Evolutionary conservation across 331 rosid genomes (phyloP), one percentile per base, ranked within the genome.

Genomic region (Malus hybrid): DNA sequence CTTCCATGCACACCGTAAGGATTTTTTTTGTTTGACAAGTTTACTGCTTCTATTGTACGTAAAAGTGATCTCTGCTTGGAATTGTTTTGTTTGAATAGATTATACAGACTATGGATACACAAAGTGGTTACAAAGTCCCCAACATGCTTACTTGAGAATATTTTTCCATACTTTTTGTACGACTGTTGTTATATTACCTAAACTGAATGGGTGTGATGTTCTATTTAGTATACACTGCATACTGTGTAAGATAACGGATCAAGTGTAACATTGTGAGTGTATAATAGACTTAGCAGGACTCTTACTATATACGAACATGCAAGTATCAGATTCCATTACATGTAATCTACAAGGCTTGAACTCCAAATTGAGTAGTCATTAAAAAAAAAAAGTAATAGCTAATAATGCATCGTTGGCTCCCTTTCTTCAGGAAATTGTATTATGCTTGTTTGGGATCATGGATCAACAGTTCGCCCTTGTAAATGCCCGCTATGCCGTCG

Each of bases 401-500:
- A 20, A 32, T 39, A 42, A 64, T 27, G 56, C 54, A 20, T 75
- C 69, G 12, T 50, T 70, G 69, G 33, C 60, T 67, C 67, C 61
- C 50, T 28, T 46, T 75, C 42, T 70, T 56, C 81, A 91, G 95
- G 90, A 24, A 86, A 67, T 67, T 94, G 98, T 75, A 91, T 94
- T 15, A 84, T 90, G 89, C 89, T 81, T 6, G 95, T 90, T 6
- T 91, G 96, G 97, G 76, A 80, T 28, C 87, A 90, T 75, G 90
- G 88, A 80, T 82, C 97, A 6, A 59, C 75, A 15, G 22, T 86
- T 5, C 84, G 83, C 5, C 90, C 95, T 0, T 90, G 97, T 77
- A 92, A 77, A 80, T 94, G 98, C 73, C 98, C 96, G 1, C 85
- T 91, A 1, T 91, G 97, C 72, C 97, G 97, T 10, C 93, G 96